Evolutionary conservation across 2,329 filamentous ascomycete genomes (phyloP).

Genomic region (Xylariaceae sp.): DNA sequence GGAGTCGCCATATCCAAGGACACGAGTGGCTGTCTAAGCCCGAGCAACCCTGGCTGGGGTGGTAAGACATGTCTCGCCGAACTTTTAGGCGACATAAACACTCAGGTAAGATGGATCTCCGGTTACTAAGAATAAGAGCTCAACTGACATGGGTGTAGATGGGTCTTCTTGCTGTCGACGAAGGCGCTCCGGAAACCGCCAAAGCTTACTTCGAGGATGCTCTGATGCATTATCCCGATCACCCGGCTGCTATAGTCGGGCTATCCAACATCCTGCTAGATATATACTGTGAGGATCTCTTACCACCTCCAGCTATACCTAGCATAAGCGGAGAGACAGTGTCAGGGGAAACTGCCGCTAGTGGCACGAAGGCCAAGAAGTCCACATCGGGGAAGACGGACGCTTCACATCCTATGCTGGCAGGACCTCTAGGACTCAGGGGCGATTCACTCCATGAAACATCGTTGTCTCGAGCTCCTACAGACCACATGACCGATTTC

Average conservation of each 20-base stretch:
- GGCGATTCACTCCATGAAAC: slow-evolving; percentile 15
- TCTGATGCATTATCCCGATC: slow-evolving; percentile 71
- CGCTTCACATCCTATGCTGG: slow-evolving; percentile 34
- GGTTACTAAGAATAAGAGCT: slow-evolving; percentile 3
- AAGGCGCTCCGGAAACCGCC: slow-evolving; percentile 60
- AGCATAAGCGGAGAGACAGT: slow-evolving; percentile 35
- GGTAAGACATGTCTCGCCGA: slow-evolving; percentile 76
- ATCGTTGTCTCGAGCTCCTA: slow-evolving; percentile 11
- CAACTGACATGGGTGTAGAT: slow-evolving; percentile 45
- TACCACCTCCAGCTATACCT: slow-evolving; percentile 52
- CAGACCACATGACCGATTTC: slow-evolving; percentile 14
- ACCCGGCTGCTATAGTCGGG: slow-evolving; percentile 73
- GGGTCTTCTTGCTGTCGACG: slow-evolving; percentile 60
- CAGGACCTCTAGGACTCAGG: slow-evolving; percentile 44
- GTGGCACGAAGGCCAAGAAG: slow-evolving; percentile 9
- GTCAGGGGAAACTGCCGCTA: slow-evolving; percentile 8
- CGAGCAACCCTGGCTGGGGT: slow-evolving; percentile 68
- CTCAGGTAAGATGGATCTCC: slow-evolving; percentile 57
- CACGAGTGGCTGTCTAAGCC: slow-evolving; percentile 55
- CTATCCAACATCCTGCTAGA: slow-evolving; percentile 82
- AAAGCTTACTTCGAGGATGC: slow-evolving; percentile 77
- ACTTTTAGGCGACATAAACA: slow-evolving; percentile 75
- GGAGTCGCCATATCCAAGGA: slow-evolving; percentile 62
- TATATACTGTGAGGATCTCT: slow-evolving; percentile 66
- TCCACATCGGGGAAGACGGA: slow-evolving; percentile 3